Conservation (phyloP, 768 basidiomycete species). For the Pulveroboletus ravenelii region DNA sequence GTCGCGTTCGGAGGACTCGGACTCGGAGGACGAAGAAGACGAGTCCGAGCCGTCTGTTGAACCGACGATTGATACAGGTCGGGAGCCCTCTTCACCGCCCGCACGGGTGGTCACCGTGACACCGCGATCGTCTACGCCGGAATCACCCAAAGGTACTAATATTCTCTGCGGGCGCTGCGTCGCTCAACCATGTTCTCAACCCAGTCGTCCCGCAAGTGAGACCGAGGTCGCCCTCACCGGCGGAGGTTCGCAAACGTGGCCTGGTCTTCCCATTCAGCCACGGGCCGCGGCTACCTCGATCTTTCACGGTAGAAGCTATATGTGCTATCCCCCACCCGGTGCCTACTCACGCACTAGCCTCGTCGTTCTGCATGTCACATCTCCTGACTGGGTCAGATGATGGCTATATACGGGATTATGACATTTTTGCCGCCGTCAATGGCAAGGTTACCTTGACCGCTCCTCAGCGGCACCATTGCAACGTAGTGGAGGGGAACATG, state of each 20-base stretch:
- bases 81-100: slow-evolving; percentile 27
- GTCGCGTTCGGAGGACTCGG: slow-evolving; percentile 56
- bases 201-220: slow-evolving; percentile 22
- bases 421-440: slow-evolving; percentile 85
- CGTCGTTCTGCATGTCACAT: slow-evolving; percentile 83
- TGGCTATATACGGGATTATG: slow-evolving; percentile 89
- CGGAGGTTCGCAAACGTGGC: slow-evolving; percentile 46
- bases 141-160: slow-evolving; percentile 32
- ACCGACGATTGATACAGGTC: slow-evolving; percentile 26
- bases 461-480: slow-evolving; percentile 83
- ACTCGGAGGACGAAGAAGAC: slow-evolving; percentile 52
- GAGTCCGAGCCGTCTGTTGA: slow-evolving; percentile 38
- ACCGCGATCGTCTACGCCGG: slow-evolving; percentile 27
- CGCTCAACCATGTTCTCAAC: slow-evolving; percentile 18
- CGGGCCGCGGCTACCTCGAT: slow-evolving; percentile 39
- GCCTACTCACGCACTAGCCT: slow-evolving; percentile 82
- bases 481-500: slow-evolving; percentile 87
- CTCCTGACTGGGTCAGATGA: slow-evolving; percentile 90
- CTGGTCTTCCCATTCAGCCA: slow-evolving; percentile 34
- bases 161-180: not conserved
- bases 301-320: slow-evolving; percentile 85
- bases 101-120: slow-evolving; percentile 24
- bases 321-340: slow-evolving; percentile 88
- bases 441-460: slow-evolving; percentile 83
- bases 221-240: slow-evolving; percentile 50